Conservation (phyloP, 192 early-diverging fungal species). For the Chytriomyces hyalinus region DNA sequence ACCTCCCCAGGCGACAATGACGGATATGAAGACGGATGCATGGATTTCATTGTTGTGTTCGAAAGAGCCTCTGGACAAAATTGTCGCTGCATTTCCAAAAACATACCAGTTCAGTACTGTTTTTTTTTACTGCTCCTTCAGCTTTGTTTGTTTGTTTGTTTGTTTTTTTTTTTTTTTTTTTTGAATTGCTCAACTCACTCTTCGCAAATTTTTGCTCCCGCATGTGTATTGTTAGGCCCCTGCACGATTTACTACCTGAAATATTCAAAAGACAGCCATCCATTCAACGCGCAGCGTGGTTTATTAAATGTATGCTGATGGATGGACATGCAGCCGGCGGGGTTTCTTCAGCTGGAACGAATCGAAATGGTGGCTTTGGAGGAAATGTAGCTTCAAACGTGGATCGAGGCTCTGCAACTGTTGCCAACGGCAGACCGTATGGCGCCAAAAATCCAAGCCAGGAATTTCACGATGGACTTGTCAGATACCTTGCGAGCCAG, state of each 20-base stretch:
- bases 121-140: background rate
- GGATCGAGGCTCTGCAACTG: constrained; percentile 2
- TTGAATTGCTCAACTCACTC: background rate
- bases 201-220: background rate
- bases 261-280: constrained; percentile 29
- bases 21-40: background rate
- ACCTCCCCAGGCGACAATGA: background rate
- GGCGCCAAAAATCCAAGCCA: background rate
- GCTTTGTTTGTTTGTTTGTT: background rate
- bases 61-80: constrained; percentile 27
- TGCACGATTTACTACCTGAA: constrained; percentile 9
- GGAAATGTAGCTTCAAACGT: background rate
- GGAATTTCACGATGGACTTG: background rate
- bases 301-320: constrained; percentile 21
- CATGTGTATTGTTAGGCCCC: background rate
- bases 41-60: constrained; percentile 21
- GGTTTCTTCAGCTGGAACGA: background rate
- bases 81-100: constrained; percentile 13
- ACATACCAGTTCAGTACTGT: constrained; percentile 1
- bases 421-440: background rate
- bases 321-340: background rate
- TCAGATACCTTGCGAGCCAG: background rate
- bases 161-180: background rate
- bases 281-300: constrained; percentile 20
- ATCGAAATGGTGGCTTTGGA: background rate